phyloP scores from a whole-genome alignment of 306 rosid species.

The Fragaria ananassa region DNA sequence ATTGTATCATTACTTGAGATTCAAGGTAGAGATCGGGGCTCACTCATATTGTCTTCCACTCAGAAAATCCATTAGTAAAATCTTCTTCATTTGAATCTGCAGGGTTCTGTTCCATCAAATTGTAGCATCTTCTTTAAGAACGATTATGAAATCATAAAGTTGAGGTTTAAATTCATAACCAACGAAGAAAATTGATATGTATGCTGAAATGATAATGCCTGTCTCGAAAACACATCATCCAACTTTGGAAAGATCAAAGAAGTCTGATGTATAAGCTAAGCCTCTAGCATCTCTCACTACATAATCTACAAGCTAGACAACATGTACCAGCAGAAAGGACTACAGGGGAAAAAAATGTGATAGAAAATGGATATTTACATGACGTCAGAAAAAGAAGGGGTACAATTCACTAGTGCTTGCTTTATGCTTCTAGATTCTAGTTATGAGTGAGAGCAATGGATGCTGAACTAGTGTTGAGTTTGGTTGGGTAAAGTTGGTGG shows the following conservation, averaged over 20 bases:
- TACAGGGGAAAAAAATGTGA: neutral
- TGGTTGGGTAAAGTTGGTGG: slow-evolving; percentile 73
- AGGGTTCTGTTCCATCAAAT: neutral
- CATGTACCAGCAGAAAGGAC: slow-evolving; percentile 1
- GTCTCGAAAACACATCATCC: neutral
- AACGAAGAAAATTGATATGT: neutral
- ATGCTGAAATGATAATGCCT: neutral
- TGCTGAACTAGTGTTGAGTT: slow-evolving; percentile 41
- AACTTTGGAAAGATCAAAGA: slow-evolving; percentile 4
- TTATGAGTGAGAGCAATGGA: neutral
- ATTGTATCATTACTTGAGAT: too few relatives aligned
- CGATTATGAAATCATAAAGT: neutral
- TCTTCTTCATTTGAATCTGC: neutral
- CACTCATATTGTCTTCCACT: neutral
- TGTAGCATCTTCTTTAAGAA: neutral
- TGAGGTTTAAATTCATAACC: neutral
- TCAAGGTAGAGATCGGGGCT: too few relatives aligned
- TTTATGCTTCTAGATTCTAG: slow-evolving; percentile 11
- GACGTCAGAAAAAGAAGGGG: slow-evolving; percentile 9
- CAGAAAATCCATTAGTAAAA: neutral
- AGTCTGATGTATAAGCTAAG: slow-evolving; percentile 25
- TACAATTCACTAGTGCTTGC: slow-evolving; percentile 5
- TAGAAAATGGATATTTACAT: slow-evolving; percentile 33
- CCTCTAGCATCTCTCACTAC: slow-evolving; percentile 30
- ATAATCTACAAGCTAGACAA: slow-evolving; percentile 14